Base-by-base conservation (phyloP, 169 alveolate species). In the Plasmodium billcollinsi region DNA sequence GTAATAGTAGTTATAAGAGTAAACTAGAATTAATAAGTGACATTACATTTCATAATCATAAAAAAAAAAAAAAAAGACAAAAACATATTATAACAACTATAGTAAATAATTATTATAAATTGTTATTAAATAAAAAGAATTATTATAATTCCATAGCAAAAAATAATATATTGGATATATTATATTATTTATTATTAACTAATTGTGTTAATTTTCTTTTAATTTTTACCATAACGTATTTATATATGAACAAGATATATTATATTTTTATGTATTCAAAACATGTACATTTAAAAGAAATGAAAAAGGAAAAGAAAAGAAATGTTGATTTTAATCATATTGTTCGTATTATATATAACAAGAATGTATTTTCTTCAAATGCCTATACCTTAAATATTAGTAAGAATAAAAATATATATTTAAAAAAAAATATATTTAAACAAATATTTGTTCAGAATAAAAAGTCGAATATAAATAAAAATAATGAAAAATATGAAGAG, bases 401-500 rank as follows among this genome's bases (percentile, higher is more conserved):
- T 70, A 78, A 65, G 33, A 58, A 78, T 66, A 78, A 78, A 65
- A 78, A 78, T 43, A 78, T 78, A 47, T 78, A 66, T 59, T 24
- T 78, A 73, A 78, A 78, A 50, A 78, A 78, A 78, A 78, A 78
- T 66, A 78, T 78, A 49, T 78, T 78, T 59, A 73, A 73, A 78
- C 89, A 78, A 58, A 78, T 78, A 66, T 78, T 78, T 78, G 78
- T 78, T 20, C 89, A 78, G 26, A 78, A 78, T 59, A 78, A 78
- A 78, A 78, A 59, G 66, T 52, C 65, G 26, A 59, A 11, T 63
- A 58, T 70, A 43, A 39, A 39, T 39, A 78, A 78, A 71, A 59
- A 33, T 12, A 78, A 59, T 78, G 72, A 66, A n/a, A 78, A 78
- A 78, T 59, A 47, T 76, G 89, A 63, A n/a, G 74, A 78, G 15